Conservation (phyloP, 306 rosid species). For the Pueraria montana region DNA sequence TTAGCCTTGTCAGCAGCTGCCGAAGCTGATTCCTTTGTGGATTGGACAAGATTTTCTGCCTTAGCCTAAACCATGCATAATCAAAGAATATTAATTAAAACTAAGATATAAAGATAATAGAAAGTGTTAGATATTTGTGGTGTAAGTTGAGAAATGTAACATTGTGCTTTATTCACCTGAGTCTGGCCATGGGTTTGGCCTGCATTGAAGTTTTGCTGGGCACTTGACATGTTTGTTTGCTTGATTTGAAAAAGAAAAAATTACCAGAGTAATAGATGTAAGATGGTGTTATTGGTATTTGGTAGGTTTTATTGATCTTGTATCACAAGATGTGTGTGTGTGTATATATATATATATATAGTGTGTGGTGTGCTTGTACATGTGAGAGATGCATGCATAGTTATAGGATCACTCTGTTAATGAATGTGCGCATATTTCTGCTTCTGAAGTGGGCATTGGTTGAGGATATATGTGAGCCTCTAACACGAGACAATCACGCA, state of each 20-base stretch:
- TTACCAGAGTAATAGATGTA: conserved; percentile 2
- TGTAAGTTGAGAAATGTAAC: background rate
- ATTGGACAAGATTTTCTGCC: conserved; percentile 47
- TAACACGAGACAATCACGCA: conserved; percentile 8
- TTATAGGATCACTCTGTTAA: conserved; percentile 23
- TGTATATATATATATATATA: conserved; percentile 5
- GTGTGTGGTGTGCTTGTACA: conserved; percentile 27
- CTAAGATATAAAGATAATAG: background rate
- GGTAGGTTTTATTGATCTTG: background rate
- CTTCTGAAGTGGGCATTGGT: conserved; percentile 47
- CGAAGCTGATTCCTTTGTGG: conserved; percentile 53
- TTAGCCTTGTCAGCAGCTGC: conserved; percentile 54
- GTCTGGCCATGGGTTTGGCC: conserved; percentile 54
- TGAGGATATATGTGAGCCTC: conserved; percentile 15
- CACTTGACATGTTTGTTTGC: conserved; percentile 66
- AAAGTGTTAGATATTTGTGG: background rate
- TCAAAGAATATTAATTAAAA: background rate
- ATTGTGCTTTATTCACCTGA: conserved; percentile 34
- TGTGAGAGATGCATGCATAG: conserved; percentile 34
- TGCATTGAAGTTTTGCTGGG: conserved; percentile 57
- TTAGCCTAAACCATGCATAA: no score
- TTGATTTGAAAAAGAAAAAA: background rate
- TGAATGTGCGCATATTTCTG: conserved; percentile 41
- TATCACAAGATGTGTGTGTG: background rate
- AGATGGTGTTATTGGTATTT: background rate